phyloP scores from a whole-genome alignment of 805 yeast species.

The Jamesozyma lodderae region DNA sequence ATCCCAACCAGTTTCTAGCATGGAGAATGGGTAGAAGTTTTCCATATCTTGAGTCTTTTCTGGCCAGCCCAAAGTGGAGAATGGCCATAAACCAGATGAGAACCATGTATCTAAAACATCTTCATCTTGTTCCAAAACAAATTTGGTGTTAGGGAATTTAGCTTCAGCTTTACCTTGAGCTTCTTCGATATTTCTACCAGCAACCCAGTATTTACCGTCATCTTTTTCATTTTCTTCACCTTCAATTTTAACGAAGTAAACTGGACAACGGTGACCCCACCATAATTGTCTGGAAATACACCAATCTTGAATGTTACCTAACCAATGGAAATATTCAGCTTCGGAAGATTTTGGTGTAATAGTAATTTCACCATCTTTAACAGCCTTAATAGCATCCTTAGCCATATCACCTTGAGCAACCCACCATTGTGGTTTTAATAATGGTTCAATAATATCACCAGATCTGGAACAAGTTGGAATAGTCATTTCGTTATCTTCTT shows the following conservation, averaged over 20 bases:
- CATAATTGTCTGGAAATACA: constrained; percentile 90
- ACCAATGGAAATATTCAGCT: constrained; percentile 90
- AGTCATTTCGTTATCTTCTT: constrained; percentile 91
- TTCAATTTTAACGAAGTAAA: constrained; percentile 75
- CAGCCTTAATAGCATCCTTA: constrained; percentile 74
- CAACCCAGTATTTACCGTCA: constrained; percentile 77
- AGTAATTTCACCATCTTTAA: constrained; percentile 67
- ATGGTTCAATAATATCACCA: constrained; percentile 94
- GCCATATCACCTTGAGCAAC: constrained; percentile 88
- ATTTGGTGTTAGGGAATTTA: constrained; percentile 61
- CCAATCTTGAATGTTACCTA: constrained; percentile 96
- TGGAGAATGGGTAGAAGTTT: constrained; percentile 77
- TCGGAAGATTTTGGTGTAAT: constrained; percentile 86
- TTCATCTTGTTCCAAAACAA: constrained; percentile 86
- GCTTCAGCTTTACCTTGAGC: constrained; percentile 73
- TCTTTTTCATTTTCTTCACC: constrained; percentile 53
- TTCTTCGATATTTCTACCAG: constrained; percentile 77
- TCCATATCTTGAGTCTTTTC: constrained; percentile 62
- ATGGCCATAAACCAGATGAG: constrained; percentile 96
- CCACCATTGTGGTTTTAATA: constrained; percentile 99
- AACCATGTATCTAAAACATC: constrained; percentile 99
- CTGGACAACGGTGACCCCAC: constrained; percentile 99
- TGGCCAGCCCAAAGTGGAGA: constrained; percentile 97
- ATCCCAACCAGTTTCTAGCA: constrained; percentile 99
- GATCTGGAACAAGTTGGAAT: constrained; percentile 93